Evolutionary conservation across 192 early-diverging fungal species (phyloP).

Genomic region (Coemansia sp.): DNA sequence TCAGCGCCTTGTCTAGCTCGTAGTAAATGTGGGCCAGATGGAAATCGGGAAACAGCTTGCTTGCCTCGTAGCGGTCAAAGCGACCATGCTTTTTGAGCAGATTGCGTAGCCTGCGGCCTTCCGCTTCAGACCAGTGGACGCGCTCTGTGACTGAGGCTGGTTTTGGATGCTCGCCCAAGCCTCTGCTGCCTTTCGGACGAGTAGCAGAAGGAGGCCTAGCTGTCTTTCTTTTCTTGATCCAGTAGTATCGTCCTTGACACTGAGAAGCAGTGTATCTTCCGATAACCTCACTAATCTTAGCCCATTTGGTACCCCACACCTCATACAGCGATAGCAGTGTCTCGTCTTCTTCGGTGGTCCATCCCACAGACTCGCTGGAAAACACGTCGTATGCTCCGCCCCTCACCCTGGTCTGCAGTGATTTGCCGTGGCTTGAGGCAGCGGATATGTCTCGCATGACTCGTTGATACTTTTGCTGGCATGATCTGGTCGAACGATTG

Average conservation of each 20-base stretch:
- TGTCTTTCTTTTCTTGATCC: background rate
- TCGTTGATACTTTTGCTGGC: background rate
- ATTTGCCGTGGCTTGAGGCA: background rate
- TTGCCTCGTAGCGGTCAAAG: background rate
- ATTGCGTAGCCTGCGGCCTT: constrained; percentile 6
- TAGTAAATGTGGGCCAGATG: background rate
- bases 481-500: background rate
- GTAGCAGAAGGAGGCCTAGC: background rate
- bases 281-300: background rate
- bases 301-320: constrained; percentile 1
- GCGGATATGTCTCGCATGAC: background rate
- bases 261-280: background rate
- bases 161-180: background rate
- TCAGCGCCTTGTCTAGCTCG: background rate
- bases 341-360: background rate
- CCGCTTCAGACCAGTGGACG: constrained; percentile 1
- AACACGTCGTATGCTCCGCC: background rate
- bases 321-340: background rate
- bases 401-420: background rate
- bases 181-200: background rate
- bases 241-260: constrained; percentile 3
- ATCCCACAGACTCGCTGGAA: background rate
- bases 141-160: background rate
- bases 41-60: constrained; percentile 8
- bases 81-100: constrained; percentile 8